Base-by-base conservation (phyloP, 805 yeast species). In the Ogataea ramenticola region DNA sequence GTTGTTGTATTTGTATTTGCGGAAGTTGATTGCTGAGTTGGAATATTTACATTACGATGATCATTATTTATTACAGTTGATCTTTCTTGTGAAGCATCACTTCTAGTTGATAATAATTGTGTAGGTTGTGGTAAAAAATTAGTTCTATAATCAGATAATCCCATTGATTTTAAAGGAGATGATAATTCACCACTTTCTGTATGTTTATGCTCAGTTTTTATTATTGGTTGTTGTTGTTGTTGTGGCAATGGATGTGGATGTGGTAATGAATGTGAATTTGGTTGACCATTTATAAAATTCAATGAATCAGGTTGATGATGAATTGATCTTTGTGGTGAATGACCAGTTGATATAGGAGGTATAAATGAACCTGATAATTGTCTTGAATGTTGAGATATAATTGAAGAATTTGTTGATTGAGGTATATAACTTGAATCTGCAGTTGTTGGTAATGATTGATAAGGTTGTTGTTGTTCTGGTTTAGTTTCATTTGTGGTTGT, bases 221-320 rank as follows among this genome's bases (percentile, higher is more conserved):
- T 33, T 48, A 50, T 26, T 4, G 20, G 29, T 9, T 14, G 7
- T 15, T 16, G 31, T 36, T 36, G 31, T 24, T 24, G 27, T 24
- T 24, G 19, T n/a, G n/a, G n/a, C n/a, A n/a, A n/a, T n/a, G n/a
- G n/a, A n/a, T n/a, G 14, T 6, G 19, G 11, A 22, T 5, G 10
- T 4, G 61, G 53, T 11, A 61, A 49, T 12, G 58, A 53, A 39
- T 49, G 6, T 24, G 27, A 24, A 7, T 24, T n/a, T n/a, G n/a
- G 27, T 24, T 24, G 27, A 24, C 27, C 27, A 24, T 24, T 24
- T 24, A 24, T 24, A 24, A 24, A 59, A 39, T 49, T 56, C 39
- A 60, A 45, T 15, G 61, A 57, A 31, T 57, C 62, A 43, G 16
- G 43, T 35, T 5, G 48, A 40, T 24, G 29, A 40, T 24, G 29